Percentiles rank a stretch among this genome's conserved stretches.
Conservation (phyloP, 2,329 filamentous ascomycete genomes). For the Nothophaeocryptopus gaeumannii region DNA sequence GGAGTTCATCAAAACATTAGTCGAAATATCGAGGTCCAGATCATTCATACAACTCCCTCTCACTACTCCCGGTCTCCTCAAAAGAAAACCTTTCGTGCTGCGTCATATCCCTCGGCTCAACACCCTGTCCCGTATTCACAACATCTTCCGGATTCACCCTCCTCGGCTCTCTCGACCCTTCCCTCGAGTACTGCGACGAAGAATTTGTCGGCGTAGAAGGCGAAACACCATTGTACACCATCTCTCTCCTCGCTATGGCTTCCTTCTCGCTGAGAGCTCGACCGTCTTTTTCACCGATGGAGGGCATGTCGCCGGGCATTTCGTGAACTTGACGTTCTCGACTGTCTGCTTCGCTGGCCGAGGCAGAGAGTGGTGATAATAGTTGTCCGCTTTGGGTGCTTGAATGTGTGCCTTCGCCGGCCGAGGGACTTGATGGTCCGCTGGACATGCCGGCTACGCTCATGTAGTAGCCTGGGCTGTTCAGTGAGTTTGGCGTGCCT, state of each 20-base stretch:
- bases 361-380: slow-evolving; percentile 23
- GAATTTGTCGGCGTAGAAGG: slow-evolving; percentile 9
- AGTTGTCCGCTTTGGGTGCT: slow-evolving; percentile 23
- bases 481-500: slow-evolving; percentile 9
- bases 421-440: slow-evolving; percentile 15
- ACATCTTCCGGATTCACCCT: slow-evolving; percentile 27
- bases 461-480: slow-evolving; percentile 20
- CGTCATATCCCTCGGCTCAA: slow-evolving; percentile 13
- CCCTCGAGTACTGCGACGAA: slow-evolving; percentile 10
- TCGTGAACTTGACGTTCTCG: slow-evolving; percentile 40
- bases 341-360: slow-evolving; percentile 30
- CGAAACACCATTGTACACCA: slow-evolving; percentile 47
- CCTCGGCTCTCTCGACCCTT: slow-evolving; percentile 18
- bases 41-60: slow-evolving; percentile 13
- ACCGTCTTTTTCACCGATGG: slow-evolving; percentile 50
- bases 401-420: slow-evolving; percentile 29
- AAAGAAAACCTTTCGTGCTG: slow-evolving; percentile 27
- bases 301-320: slow-evolving; percentile 56
- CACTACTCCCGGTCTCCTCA: slow-evolving; percentile 16
- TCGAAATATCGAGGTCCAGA: slow-evolving; percentile 6
- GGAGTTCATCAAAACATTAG: not conserved
- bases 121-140: slow-evolving; percentile 12
- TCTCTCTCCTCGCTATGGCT: slow-evolving; percentile 45
- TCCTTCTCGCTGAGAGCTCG: slow-evolving; percentile 50
- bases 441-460: slow-evolving; percentile 12